Evolutionary conservation across 2,329 filamentous ascomycete species (phyloP).

Genomic region (Fusarium humuli): DNA sequence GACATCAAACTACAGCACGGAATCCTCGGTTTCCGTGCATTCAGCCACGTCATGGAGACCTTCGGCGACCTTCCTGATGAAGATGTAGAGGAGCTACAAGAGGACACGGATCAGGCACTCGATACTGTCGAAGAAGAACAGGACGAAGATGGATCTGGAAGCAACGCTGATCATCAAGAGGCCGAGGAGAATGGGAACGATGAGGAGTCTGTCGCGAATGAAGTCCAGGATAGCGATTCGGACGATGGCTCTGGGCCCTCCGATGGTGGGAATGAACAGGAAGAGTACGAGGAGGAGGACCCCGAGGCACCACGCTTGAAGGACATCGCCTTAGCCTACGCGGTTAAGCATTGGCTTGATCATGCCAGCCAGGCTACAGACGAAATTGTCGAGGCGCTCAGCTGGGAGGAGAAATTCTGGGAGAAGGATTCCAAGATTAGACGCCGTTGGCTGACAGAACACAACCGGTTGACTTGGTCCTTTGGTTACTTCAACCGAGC

Average conservation of each 20-base stretch:
- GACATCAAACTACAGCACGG: conserved; percentile 58
- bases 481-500: conserved; percentile 49
- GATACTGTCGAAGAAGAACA: neutral
- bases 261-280: neutral
- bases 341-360: conserved; percentile 56
- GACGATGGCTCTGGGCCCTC: conserved; percentile 15
- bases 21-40: conserved; percentile 53
- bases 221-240: conserved; percentile 9
- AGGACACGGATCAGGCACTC: neutral
- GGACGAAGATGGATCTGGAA: neutral
- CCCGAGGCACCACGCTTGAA: conserved; percentile 47
- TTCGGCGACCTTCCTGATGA: conserved; percentile 46
- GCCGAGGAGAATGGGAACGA: neutral
- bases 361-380: conserved; percentile 56
- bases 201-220: neutral
- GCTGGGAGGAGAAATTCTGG: conserved; percentile 55
- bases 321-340: conserved; percentile 50
- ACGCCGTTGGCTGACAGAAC: conserved; percentile 54
- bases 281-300: conserved; percentile 32
- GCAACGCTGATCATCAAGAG: neutral
- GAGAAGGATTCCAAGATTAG: conserved; percentile 51
- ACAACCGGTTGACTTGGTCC: conserved; percentile 48
- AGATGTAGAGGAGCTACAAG: conserved; percentile 1
- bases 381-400: conserved; percentile 57
- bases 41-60: conserved; percentile 52